A percentile compares a stretch with the other conserved stretches of the same genome.
Conservation (phyloP, 768 basidiomycete species). For the Russula earlei region DNA sequence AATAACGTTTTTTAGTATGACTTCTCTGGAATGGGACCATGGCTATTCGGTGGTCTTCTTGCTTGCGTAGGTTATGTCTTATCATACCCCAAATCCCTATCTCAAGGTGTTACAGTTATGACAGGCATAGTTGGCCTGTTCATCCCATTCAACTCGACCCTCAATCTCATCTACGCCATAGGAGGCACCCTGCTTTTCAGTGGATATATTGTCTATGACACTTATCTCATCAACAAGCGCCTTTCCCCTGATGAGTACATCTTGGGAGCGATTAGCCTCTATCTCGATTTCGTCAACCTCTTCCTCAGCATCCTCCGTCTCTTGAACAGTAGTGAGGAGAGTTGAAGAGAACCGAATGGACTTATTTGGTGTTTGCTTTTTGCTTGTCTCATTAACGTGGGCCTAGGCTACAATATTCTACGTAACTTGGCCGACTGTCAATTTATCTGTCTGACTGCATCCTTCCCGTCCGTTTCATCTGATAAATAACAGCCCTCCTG, state of each 20-base stretch:
- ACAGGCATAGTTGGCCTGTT: conserved; percentile 77
- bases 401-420: too few relatives aligned
- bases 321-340: conserved; percentile 47
- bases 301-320: conserved; percentile 84
- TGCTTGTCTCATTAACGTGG: background rate
- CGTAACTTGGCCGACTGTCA: too few relatives aligned
- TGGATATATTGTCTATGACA: conserved; percentile 87
- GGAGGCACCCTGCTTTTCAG: conserved; percentile 79
- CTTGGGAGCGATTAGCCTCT: conserved; percentile 84
- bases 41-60: conserved; percentile 76
- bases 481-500: too few relatives aligned
- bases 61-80: conserved; percentile 49
- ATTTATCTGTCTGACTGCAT: too few relatives aligned
- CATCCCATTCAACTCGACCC: conserved; percentile 73
- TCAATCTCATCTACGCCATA: conserved; percentile 73
- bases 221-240: conserved; percentile 79
- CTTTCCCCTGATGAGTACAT: conserved; percentile 92
- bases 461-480: too few relatives aligned
- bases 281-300: conserved; percentile 89
- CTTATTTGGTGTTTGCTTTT: background rate
- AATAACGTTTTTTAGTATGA: conserved; percentile 73
- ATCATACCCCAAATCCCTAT: background rate
- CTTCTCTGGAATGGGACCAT: conserved; percentile 87
- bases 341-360: conserved; percentile 20
- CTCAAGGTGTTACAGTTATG: conserved; percentile 41